A percentile compares a stretch with the other conserved stretches of the same genome.
These are phyloP conservation scores for Nakaseomyces delphensis DNA, from an alignment of 1,139 yeast species.

Conservation along the genomic window DNA sequence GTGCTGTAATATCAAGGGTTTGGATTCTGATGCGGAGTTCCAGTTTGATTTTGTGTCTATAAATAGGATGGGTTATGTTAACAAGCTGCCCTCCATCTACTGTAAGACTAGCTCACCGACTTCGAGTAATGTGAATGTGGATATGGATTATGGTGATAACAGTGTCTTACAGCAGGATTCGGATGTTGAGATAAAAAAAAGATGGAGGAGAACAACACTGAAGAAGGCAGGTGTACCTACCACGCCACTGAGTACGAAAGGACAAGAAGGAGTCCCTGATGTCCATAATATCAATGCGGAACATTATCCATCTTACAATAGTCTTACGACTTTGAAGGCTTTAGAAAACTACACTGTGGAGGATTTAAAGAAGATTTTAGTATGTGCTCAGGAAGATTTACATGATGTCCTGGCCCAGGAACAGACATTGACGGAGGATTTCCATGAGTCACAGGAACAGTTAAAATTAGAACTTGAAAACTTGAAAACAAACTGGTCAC, in stretches of 20 bases:
- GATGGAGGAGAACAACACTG: slow-evolving; percentile 15
- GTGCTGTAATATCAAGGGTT: slow-evolving; percentile 38
- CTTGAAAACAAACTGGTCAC: slow-evolving; percentile 28
- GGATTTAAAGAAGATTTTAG: slow-evolving; percentile 28
- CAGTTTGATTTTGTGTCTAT: slow-evolving; percentile 51
- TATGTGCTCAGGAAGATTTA: slow-evolving; percentile 30
- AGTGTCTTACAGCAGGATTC: not conserved
- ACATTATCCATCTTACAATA: slow-evolving; percentile 20
- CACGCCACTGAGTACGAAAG: not conserved
- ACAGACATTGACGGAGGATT: slow-evolving; percentile 22
- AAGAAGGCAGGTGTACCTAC: slow-evolving; percentile 3
- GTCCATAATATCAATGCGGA: slow-evolving; percentile 1
- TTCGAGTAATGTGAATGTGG: slow-evolving; percentile 8
- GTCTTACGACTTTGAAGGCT: slow-evolving; percentile 24
- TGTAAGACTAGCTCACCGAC: slow-evolving; percentile 35
- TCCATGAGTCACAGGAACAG: slow-evolving; percentile 25
- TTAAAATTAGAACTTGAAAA: slow-evolving; percentile 26
- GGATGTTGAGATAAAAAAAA: not conserved
- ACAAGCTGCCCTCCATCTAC: slow-evolving; percentile 39
- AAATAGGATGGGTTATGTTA: slow-evolving; percentile 38
- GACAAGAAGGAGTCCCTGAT: not conserved
- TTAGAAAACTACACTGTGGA: slow-evolving; percentile 26
- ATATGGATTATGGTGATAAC: slow-evolving; percentile 18
- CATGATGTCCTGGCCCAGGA: slow-evolving; percentile 29
- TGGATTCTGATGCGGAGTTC: slow-evolving; percentile 42